These are phyloP conservation scores for Paramecium primaurelia DNA, from an alignment of 73 alveolate species.

Conservation along the genomic window DNA sequence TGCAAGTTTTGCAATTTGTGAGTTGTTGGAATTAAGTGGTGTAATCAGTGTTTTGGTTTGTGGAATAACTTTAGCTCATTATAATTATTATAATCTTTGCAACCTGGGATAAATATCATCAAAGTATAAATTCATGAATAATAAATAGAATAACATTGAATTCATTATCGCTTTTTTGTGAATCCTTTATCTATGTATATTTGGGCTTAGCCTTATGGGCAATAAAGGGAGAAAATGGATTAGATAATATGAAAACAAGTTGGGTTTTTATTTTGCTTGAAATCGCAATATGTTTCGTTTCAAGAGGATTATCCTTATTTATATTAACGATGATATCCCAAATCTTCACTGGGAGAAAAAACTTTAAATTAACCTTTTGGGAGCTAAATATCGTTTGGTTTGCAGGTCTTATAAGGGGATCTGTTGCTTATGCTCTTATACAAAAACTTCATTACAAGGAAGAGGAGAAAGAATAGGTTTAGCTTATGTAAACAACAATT, in stretches of 20 bases:
- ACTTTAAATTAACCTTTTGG: conserved; percentile 46
- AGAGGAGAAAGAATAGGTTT: not conserved
- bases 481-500: conserved; percentile 29
- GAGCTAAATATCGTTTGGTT: conserved; percentile 74
- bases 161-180: conserved; percentile 39
- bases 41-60: conserved; percentile 90
- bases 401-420: conserved; percentile 89
- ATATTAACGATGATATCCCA: not conserved
- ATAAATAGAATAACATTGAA: conserved; percentile 26
- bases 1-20: conserved; percentile 86
- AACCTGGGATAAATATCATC: conserved; percentile 54
- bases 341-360: conserved; percentile 46
- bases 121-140: not conserved
- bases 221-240: not conserved
- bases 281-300: conserved; percentile 31
- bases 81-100: conserved; percentile 89
- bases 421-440: conserved; percentile 89
- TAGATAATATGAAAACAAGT: not conserved
- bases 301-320: conserved; percentile 39
- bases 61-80: conserved; percentile 93
- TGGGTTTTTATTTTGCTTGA: conserved; percentile 55
- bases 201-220: conserved; percentile 54
- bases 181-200: conserved; percentile 51
- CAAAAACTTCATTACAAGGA: not conserved
- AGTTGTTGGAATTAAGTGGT: conserved; percentile 87